These are phyloP conservation scores for Colletotrichum graminicola DNA, from an alignment of 2,329 filamentous ascomycete genomes.

Conservation along the genomic window DNA sequence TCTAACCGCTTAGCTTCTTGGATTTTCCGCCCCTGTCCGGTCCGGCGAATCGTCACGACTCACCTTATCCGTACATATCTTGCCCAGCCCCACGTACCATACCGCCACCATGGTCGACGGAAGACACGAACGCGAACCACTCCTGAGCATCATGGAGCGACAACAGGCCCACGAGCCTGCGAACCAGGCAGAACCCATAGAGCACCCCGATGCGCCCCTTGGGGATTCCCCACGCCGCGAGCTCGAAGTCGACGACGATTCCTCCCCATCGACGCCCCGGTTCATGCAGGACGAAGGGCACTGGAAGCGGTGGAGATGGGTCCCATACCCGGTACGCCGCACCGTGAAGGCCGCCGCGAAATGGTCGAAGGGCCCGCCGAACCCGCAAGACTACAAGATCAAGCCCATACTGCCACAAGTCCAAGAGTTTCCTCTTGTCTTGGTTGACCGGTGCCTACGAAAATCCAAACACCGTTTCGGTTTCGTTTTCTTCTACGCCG, in stretches of 20 bases:
- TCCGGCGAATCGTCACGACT: slow-evolving; percentile 22
- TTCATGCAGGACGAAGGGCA: slow-evolving; percentile 68
- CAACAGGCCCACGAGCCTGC: slow-evolving; percentile 46
- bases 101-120: slow-evolving; percentile 48
- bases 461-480: slow-evolving; percentile 68
- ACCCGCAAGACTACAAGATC: slow-evolving; percentile 65
- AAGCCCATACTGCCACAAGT: slow-evolving; percentile 72
- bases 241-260: slow-evolving; percentile 59
- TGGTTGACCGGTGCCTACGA: slow-evolving; percentile 74
- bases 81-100: slow-evolving; percentile 13
- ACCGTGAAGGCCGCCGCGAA: slow-evolving; percentile 55
- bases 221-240: slow-evolving; percentile 55
- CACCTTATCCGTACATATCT: slow-evolving; percentile 36
- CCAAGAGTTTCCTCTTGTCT: slow-evolving; percentile 74
- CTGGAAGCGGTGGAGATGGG: slow-evolving; percentile 68
- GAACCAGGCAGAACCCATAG: slow-evolving; percentile 42
- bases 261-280: slow-evolving; percentile 65
- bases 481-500: slow-evolving; percentile 71
- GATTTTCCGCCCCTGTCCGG: slow-evolving; percentile 28
- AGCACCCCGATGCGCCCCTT: slow-evolving; percentile 60
- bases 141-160: slow-evolving; percentile 54
- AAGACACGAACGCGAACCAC: slow-evolving; percentile 53
- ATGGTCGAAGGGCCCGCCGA: slow-evolving; percentile 70
- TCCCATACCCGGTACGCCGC: slow-evolving; percentile 68
- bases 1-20: slow-evolving; percentile 32